Evolutionary conservation across 2,329 filamentous ascomycete species (phyloP).

Genomic region (Xylogone sp.): DNA sequence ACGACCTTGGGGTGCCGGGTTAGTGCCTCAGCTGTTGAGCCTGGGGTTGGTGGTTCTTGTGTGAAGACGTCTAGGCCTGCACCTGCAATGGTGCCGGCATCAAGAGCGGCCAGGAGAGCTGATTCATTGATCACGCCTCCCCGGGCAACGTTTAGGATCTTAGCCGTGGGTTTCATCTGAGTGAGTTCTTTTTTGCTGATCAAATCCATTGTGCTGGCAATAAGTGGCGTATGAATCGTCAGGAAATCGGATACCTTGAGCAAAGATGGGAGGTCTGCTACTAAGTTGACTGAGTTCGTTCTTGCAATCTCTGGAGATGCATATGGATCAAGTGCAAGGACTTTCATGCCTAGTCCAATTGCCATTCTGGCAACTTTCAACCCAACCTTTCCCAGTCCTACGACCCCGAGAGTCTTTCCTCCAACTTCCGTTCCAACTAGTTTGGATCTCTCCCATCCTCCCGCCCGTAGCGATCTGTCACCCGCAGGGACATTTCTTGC

Average conservation of each 20-base stretch:
- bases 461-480: constrained; percentile 64
- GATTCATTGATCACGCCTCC: constrained; percentile 78
- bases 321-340: constrained; percentile 74
- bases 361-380: constrained; percentile 77
- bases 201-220: constrained; percentile 73
- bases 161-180: constrained; percentile 69
- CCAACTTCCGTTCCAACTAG: constrained; percentile 76
- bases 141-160: constrained; percentile 74
- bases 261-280: constrained; percentile 54
- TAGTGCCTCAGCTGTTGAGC: constrained; percentile 58
- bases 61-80: constrained; percentile 81
- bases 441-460: constrained; percentile 71
- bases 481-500: constrained; percentile 71
- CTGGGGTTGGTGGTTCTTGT: constrained; percentile 61
- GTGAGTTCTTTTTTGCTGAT: constrained; percentile 63
- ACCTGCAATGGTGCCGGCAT: constrained; percentile 68
- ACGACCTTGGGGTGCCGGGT: constrained; percentile 69
- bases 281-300: constrained; percentile 61
- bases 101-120: constrained; percentile 65
- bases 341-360: constrained; percentile 71
- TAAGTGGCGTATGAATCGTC: constrained; percentile 76
- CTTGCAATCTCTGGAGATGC: constrained; percentile 69
- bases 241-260: constrained; percentile 70
- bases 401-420: constrained; percentile 70
- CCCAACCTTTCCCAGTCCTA: constrained; percentile 80